Base-by-base conservation (phyloP, 179 eudicot species). In the Gypsophila paniculata region DNA sequence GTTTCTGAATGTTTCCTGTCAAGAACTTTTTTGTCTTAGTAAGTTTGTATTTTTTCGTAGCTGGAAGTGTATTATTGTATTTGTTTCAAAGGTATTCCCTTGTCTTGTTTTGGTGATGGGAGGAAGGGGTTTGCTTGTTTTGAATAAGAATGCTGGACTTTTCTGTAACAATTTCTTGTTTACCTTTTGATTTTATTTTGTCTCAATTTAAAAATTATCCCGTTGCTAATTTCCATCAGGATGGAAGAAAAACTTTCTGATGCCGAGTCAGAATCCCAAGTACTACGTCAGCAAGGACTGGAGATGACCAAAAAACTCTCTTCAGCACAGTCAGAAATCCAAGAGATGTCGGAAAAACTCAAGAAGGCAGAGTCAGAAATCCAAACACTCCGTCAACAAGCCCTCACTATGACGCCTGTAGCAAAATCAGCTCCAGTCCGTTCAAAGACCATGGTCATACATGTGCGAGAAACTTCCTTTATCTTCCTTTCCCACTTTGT, bases 351-450 rank as follows among this genome's bases (percentile, higher is more conserved):
- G 21, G 95, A 90, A 75, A 95, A 90, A 76, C 89, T 95, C 61
- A 85, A 90, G n/a, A 90, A 92, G 78, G 82, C 78, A 51, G 96
- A 88, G 73, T 95, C 96, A 13, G 99, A 95, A 86, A 90, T 91
- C 85, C 97, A 91, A 86, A 86, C 86, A 22, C 91, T 95, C 70
- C 97, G 99, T 76, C 99, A 92, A 75, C 96, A 95, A 85, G 96
- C 99, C 68, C 79, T 95, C 74, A 82, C 97, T 39, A 88, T 95
- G 88, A 88, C 99, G 61, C 97, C 97, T 29, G 84, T 91, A 49
- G 87, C 88, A 69, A 88, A 83, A 72, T 64, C 91, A 49, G 73
- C 85, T 72, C 87, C 97, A 68, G 82, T 83, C 52, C 86, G 93
- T 25, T 89, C 93, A 49, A 90, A 82, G 84, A 88, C 91, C 21